Evolutionary conservation across 345 rosid genomes (phyloP), one percentile per base, ranked within the genome.

Genomic region (Salix udensis): DNA sequence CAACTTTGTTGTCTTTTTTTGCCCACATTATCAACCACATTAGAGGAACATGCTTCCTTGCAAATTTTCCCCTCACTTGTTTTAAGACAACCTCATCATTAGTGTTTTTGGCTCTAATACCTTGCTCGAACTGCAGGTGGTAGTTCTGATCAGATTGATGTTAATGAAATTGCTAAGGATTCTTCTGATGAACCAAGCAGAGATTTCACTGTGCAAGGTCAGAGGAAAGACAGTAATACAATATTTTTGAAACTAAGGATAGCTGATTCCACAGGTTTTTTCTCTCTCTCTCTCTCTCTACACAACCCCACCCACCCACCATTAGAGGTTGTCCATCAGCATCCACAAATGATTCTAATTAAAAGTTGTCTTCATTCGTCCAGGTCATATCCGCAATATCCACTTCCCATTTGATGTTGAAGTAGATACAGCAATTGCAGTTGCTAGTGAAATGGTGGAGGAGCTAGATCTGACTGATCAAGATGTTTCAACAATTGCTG

Each of bases 371-470:
- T 9, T 3, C 65, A 55, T 81, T 68, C 60, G 55, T 18, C 21
- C 83, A 96, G 99, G 98, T 69, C 89, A 92, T 77, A 61, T 85
- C 60, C 97, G 93, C 70, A 92, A 93, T 80, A 96, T 96, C 68
- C 99, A 96, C 84, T 96, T 96, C 85, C 99, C 99, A 34, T 96
- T 96, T 65, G 88, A 96, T 87, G 86, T 84, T 74, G 94, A 88
- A 76, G 91, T 89, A 70, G 98, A 96, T 82, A 96, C 99, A 74
- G 83, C 97, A 30, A 83, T 79, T 80, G 92, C 91, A 28, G 99
- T 96, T 24, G 98, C 98, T 23, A 85, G 92, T 40, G 99, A 96
- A 89, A 96, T 93, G 99, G 97, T 96, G 24, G 91, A 93, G 70
- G 97, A 96, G 82, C 71, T 96, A 82, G 93, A 92, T 82, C 82